Base-by-base conservation (phyloP, 2,329 filamentous ascomycete species). In the Reticulascus tulasneorum region DNA sequence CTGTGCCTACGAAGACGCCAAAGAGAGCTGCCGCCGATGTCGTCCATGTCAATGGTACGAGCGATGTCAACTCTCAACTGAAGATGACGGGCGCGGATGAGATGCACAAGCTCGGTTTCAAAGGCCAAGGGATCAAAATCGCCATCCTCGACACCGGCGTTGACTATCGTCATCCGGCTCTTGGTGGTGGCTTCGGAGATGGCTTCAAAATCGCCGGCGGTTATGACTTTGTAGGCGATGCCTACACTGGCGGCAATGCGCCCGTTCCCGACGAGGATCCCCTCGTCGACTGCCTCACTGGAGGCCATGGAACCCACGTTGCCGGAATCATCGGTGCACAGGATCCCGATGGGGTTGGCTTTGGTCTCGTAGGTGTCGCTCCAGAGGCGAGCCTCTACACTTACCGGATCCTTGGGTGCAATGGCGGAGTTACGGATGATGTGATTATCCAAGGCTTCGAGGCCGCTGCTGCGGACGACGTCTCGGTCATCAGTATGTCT, bases 271-370 rank as follows among this genome's bases (percentile, higher is more conserved):
- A 38, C 12, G 16, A 38, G 4, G 18, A 40, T 9, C 38, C 38
- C 5, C 26, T 40, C 11, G 33, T 30, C 6, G 33, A 29, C 3
- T 40, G 38, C 17, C 29, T 37, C 10, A 35, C 37, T 4, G 38
- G 38, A 35, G 64, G 64, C 17, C 67, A 72, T 45, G 66, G 67
- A 5, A 70, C 67, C 0, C 64, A 67, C 38, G 60, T 67, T 25
- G 57, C 67, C n/a, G n/a, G 38, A 9, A 40, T 40, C 17, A 16
- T 40, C 7, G 38, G 29, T 21, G 38, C 34, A 7, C 32, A 26
- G 10, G 38, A 40, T 23, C 38, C 38, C 9, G 21, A 22, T 3
- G 34, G 25, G n/a, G 25, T 38, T 10, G 38, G 38, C 9, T 40
- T 40, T 19, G 38, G 38, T n/a, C 29, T 40, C 24, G 43, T 35